Evolutionary conservation across 2,329 filamentous ascomycete genomes (phyloP).

Genomic region (Hypoxylon rubiginosum): DNA sequence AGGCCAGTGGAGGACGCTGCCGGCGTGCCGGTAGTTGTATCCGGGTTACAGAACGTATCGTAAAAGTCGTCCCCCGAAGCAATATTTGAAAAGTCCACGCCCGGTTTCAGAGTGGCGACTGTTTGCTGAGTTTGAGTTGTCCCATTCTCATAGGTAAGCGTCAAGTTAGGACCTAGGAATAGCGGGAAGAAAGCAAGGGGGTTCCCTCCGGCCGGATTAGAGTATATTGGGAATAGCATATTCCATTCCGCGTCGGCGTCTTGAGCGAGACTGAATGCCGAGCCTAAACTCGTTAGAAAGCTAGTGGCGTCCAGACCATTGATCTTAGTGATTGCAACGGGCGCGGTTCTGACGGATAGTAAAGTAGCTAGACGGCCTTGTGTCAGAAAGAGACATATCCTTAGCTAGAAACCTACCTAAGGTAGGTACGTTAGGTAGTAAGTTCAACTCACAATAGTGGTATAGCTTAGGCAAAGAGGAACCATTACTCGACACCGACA

Average conservation of each 20-base stretch:
- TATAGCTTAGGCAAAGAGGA: constrained; percentile 69
- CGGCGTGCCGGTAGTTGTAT: constrained; percentile 10
- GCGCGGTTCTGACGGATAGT: constrained; percentile 41
- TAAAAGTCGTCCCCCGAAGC: constrained; percentile 55
- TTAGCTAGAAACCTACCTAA: not conserved
- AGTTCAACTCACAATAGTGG: constrained; percentile 57
- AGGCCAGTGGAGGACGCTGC: not conserved
- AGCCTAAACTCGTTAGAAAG: constrained; percentile 62
- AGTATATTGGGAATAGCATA: constrained; percentile 48
- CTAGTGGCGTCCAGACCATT: constrained; percentile 67
- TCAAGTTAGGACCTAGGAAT: constrained; percentile 49
- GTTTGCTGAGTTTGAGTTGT: constrained; percentile 46
- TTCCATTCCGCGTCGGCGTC: constrained; percentile 70
- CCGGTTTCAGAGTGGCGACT: constrained; percentile 30
- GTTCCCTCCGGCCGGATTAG: constrained; percentile 35
- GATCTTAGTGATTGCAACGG: constrained; percentile 66
- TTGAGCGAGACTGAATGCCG: constrained; percentile 62
- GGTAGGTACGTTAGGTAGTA: not conserved
- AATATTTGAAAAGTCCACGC: constrained; percentile 50
- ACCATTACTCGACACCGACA: constrained; percentile 74
- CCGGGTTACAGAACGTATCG: constrained; percentile 52
- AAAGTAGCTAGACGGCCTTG: constrained; percentile 42
- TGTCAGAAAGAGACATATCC: constrained; percentile 18
- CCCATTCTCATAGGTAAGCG: constrained; percentile 54
- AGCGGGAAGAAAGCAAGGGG: constrained; percentile 46